Evolutionary conservation across 2,329 filamentous ascomycete species (phyloP).

Genomic region (Pseudophaeomoniella oleicola): DNA sequence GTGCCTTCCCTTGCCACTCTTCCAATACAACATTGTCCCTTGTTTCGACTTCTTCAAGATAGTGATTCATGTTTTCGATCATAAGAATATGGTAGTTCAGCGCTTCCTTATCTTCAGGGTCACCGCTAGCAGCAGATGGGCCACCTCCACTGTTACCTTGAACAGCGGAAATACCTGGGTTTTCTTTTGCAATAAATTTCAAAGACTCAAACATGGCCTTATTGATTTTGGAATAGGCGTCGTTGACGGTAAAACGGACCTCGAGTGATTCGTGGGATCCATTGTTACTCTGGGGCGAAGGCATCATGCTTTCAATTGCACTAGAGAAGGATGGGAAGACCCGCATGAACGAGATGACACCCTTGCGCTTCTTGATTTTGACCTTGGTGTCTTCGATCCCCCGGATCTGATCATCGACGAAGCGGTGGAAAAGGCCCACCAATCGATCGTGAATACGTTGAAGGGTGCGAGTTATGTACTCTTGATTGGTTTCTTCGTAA

Average conservation of each 20-base stretch:
- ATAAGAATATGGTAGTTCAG: slow-evolving; percentile 94
- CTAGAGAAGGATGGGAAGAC: slow-evolving; percentile 79
- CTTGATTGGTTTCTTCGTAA: slow-evolving; percentile 81
- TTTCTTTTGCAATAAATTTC: slow-evolving; percentile 76
- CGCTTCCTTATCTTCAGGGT: slow-evolving; percentile 85
- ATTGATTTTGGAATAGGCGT: slow-evolving; percentile 76
- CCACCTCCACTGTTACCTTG: slow-evolving; percentile 25
- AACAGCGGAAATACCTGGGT: slow-evolving; percentile 40
- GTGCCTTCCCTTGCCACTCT: slow-evolving; percentile 67
- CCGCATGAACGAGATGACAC: slow-evolving; percentile 88
- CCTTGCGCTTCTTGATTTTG: slow-evolving; percentile 96
- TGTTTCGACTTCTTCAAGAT: slow-evolving; percentile 76
- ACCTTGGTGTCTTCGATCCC: slow-evolving; percentile 97
- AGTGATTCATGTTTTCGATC: slow-evolving; percentile 99
- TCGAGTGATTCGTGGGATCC: slow-evolving; percentile 44
- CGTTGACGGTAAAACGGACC: slow-evolving; percentile 65
- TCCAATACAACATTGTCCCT: slow-evolving; percentile 60
- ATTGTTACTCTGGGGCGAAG: slow-evolving; percentile 25
- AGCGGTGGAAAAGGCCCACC: slow-evolving; percentile 65
- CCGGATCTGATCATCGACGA: slow-evolving; percentile 86
- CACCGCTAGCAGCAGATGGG: slow-evolving; percentile 25
- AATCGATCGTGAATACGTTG: slow-evolving; percentile 67
- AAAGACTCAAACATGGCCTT: slow-evolving; percentile 95
- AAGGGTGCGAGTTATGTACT: slow-evolving; percentile 67
- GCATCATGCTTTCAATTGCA: slow-evolving; percentile 71